phyloP scores from a whole-genome alignment of 352 stramenopile species.

The Pythium angustatum region DNA sequence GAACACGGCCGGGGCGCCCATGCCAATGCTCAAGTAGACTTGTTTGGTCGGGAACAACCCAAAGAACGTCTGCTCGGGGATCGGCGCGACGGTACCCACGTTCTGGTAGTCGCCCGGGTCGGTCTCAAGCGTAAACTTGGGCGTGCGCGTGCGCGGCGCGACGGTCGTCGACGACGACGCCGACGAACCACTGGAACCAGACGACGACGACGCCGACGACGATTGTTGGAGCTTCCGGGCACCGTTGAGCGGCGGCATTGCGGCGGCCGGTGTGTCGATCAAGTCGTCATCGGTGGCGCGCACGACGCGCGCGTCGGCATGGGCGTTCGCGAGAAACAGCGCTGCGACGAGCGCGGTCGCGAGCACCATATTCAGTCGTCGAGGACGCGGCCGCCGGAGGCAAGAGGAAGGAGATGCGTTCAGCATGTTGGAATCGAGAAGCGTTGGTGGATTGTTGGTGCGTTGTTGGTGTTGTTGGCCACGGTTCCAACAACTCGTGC shows the following conservation, averaged over 20 bases:
- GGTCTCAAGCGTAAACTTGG: conserved; percentile 17
- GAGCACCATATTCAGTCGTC: background rate
- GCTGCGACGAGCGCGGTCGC: conserved; percentile 15
- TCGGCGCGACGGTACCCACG: conserved; percentile 26
- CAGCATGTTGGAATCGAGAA: background rate
- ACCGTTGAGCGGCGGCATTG: conserved; percentile 1
- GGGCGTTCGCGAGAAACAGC: conserved; percentile 7
- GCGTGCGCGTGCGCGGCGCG: conserved; percentile 7
- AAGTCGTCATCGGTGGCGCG: conserved; percentile 2
- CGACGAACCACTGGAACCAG: background rate
- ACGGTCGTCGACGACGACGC: background rate
- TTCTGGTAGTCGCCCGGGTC: conserved; percentile 20
- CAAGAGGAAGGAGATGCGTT: conserved; percentile 1
- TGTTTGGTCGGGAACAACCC: conserved; percentile 33
- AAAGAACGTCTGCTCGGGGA: conserved; percentile 29
- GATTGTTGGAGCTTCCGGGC: conserved; percentile 10
- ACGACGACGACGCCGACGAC: background rate
- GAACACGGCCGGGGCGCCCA: conserved; percentile 24
- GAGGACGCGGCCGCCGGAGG: conserved; percentile 11
- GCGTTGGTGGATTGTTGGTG: background rate
- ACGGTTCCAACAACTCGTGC: no score
- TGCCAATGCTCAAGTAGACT: conserved; percentile 23
- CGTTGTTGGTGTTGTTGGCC: background rate
- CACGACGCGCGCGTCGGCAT: background rate
- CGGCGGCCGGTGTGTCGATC: background rate